Percentiles rank a stretch among this genome's conserved stretches.
Evolutionary conservation across 2,329 filamentous ascomycete species (phyloP).

Genomic region (Myotisia sp.): DNA sequence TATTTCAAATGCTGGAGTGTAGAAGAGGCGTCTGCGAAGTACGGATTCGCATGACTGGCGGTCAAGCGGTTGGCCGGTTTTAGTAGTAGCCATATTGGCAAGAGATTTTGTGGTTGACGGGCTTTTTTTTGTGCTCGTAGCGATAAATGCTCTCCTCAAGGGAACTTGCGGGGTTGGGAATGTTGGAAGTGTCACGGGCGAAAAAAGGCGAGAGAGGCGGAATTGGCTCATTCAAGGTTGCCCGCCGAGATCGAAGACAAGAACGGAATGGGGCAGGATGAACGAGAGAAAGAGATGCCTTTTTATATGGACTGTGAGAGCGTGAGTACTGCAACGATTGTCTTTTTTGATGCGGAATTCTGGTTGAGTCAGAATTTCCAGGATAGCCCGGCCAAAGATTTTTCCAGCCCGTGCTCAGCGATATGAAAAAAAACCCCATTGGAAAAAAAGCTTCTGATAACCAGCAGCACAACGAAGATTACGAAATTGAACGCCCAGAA

Average conservation of each 20-base stretch:
- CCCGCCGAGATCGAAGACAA: not conserved
- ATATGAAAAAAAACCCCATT: conserved; percentile 4
- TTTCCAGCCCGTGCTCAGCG: not conserved
- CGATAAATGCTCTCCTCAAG: no score
- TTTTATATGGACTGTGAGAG: no score
- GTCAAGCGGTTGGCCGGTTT: conserved; percentile 83
- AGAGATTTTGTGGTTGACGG: conserved; percentile 8
- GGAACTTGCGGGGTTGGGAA: conserved; percentile 5
- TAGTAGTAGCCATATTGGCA: conserved; percentile 52
- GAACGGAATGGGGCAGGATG: not conserved
- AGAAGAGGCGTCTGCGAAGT: conserved; percentile 79
- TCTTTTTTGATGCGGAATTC: no score
- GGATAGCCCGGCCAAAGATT: not conserved
- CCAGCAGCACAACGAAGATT: not conserved
- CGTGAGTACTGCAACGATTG: no score
- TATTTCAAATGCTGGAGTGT: conserved; percentile 89
- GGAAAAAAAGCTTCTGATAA: not conserved
- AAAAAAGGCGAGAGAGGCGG: conserved; percentile 2
- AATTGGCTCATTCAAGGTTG: conserved; percentile 2
- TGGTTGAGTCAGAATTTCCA: no score
- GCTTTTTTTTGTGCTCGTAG: no score
- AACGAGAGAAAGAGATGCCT: not conserved
- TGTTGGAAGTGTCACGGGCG: conserved; percentile 2
- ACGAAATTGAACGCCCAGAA: conserved; percentile 4
- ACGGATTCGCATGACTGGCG: conserved; percentile 67